Conservation (phyloP, 139 green algal genomes). For the Auxenochlorella protothecoides region DNA sequence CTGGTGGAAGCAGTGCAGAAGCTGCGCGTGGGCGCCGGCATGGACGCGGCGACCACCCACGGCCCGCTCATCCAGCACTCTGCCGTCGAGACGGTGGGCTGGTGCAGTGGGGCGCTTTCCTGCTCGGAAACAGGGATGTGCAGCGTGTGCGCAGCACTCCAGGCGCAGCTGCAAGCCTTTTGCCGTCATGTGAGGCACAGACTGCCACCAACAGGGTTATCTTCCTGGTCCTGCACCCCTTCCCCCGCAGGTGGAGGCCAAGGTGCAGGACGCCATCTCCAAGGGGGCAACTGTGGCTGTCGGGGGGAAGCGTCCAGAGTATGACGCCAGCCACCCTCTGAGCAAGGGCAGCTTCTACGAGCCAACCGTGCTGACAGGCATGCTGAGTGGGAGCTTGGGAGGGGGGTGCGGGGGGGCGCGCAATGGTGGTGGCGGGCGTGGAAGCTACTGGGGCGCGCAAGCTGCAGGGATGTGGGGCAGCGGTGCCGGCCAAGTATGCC, state of each 20-base stretch:
- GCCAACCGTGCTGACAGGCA: slow-evolving; percentile 67
- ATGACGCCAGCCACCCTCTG: slow-evolving; percentile 21
- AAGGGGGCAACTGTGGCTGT: slow-evolving; percentile 59
- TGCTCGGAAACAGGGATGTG: no score
- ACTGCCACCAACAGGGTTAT: not conserved
- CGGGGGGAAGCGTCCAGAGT: slow-evolving; percentile 46
- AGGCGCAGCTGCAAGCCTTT: no score
- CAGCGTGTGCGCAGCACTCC: no score
- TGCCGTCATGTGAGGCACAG: no score
- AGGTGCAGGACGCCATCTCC: slow-evolving; percentile 76
- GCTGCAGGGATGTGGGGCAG: no score
- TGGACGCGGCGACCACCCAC: slow-evolving; percentile 47
- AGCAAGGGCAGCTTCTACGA: slow-evolving; percentile 64
- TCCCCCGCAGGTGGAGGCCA: slow-evolving; percentile 28
- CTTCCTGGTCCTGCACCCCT: not conserved
- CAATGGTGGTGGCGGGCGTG: no score
- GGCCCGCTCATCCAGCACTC: slow-evolving; percentile 75
- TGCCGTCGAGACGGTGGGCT: slow-evolving; percentile 41
- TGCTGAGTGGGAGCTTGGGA: no score
- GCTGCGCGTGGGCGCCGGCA: slow-evolving; percentile 64
- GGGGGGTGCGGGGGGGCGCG: no score
- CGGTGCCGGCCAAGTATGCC: no score
- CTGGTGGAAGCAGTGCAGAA: slow-evolving; percentile 36
- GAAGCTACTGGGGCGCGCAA: no score
- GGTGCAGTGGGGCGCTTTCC: not conserved